These are phyloP conservation scores for Scheffersomyces lignosus DNA, from an alignment of 805 yeast genomes.

Conservation along the genomic window DNA sequence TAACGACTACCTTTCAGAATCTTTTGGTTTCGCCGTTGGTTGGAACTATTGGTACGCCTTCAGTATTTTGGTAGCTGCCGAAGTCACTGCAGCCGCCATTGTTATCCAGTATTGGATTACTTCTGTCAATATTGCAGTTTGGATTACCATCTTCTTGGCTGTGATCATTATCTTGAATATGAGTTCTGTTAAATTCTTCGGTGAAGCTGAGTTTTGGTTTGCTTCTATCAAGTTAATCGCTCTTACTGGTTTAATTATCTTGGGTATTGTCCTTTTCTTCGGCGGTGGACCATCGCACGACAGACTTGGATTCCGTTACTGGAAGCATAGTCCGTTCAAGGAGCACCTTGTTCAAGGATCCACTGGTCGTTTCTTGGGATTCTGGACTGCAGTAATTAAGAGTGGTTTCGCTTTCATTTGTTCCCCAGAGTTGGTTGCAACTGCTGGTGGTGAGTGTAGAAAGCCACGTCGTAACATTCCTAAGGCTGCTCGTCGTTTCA, in stretches of 20 bases:
- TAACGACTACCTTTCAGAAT: conserved; percentile 25
- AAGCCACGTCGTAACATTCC: conserved; percentile 61
- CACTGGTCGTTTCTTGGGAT: conserved; percentile 20
- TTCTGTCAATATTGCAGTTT: conserved; percentile 34
- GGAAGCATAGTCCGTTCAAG: conserved; percentile 38
- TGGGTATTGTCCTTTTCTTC: conserved; percentile 36
- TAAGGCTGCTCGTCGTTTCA: conserved; percentile 59
- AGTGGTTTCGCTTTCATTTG: conserved; percentile 28
- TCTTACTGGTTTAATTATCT: conserved; percentile 30
- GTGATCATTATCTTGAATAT: conserved; percentile 26
- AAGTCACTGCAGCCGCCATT: conserved; percentile 43
- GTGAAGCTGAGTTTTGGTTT: conserved; percentile 39
- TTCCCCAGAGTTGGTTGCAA: conserved; percentile 54
- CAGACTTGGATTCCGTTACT: conserved; percentile 47
- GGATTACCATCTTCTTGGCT: conserved; percentile 36
- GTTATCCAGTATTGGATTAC: conserved; percentile 36
- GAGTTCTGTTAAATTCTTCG: conserved; percentile 31
- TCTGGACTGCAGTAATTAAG: conserved; percentile 26
- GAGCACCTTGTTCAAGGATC: conserved; percentile 39
- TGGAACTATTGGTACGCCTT: conserved; percentile 37
- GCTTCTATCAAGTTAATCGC: conserved; percentile 32
- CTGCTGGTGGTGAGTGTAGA: conserved; percentile 58
- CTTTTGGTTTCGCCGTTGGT: conserved; percentile 35
- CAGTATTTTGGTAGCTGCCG: conserved; percentile 34
- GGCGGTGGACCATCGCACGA: conserved; percentile 41